These are phyloP conservation scores for Casuarina cunninghamiana DNA, from an alignment of 306 rosid species.

Conservation along the genomic window DNA sequence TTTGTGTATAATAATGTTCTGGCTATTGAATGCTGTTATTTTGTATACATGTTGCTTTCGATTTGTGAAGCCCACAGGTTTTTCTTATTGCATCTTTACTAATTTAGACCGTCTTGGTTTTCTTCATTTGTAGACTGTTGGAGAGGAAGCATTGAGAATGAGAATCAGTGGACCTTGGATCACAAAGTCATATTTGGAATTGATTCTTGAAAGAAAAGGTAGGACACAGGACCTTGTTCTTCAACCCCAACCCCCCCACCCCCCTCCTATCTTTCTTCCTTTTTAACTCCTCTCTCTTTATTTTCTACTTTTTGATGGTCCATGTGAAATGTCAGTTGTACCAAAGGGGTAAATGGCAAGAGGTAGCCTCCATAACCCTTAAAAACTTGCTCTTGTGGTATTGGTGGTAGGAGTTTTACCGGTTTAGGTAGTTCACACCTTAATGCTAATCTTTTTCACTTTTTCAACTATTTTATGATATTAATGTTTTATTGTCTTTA, in stretches of 20 bases:
- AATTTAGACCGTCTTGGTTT: background rate
- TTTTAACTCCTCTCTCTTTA: conserved; percentile 5
- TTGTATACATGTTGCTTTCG: background rate
- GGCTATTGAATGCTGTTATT: background rate
- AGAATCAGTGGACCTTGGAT: conserved; percentile 83
- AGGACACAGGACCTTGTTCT: conserved; percentile 21
- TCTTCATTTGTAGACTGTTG: conserved; percentile 67
- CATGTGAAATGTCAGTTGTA: background rate
- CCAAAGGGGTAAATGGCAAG: background rate
- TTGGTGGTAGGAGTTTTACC: background rate
- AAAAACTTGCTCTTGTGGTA: background rate
- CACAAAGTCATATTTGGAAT: conserved; percentile 93
- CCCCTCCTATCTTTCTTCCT: background rate
- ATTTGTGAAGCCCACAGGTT: conserved; percentile 2
- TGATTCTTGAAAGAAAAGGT: conserved; percentile 98
- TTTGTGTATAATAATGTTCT: background rate
- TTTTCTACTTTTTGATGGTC: background rate
- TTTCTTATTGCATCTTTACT: background rate
- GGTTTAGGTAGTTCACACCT: background rate
- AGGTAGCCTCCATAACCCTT: background rate
- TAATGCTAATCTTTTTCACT: background rate
- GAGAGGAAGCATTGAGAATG: conserved; percentile 84
- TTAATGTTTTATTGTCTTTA: background rate
- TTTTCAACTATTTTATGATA: background rate
- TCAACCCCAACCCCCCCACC: too few relatives aligned